A percentile compares a stretch with the other conserved stretches of the same genome.
Conservation (phyloP, 2,329 filamentous ascomycete species). For the Fusarium sp. region DNA sequence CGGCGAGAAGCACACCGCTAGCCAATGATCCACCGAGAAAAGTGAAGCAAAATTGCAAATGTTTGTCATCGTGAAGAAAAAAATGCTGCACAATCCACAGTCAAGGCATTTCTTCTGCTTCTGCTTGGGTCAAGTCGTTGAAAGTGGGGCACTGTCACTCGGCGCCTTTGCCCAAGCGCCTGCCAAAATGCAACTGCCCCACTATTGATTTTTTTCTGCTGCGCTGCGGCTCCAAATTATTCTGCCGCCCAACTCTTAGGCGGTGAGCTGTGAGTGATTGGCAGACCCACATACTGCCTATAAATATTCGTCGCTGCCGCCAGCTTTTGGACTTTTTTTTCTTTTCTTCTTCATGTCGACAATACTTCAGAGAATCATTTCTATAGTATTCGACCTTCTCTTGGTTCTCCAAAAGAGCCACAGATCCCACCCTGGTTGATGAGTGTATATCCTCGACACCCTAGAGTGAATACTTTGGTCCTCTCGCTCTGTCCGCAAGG, state of each 20-base stretch:
- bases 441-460: conserved; percentile 78
- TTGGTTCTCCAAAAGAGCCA: conserved; percentile 93
- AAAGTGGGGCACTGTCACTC: not conserved
- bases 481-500: conserved; percentile 57
- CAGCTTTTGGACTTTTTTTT: conserved; percentile 52
- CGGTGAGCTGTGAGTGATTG: conserved; percentile 46
- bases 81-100: conserved; percentile 14
- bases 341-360: conserved; percentile 69
- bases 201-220: not conserved
- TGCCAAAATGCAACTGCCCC: not conserved
- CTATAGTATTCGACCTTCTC: conserved; percentile 95
- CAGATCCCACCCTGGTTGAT: conserved; percentile 75
- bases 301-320: conserved; percentile 20
- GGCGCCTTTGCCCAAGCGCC: not conserved
- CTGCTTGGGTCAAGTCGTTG: conserved; percentile 2
- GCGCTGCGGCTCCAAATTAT: conserved; percentile 16
- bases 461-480: conserved; percentile 47
- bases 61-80: not conserved
- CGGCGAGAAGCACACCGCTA: conserved; percentile 5
- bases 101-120: not conserved
- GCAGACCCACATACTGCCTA: conserved; percentile 31
- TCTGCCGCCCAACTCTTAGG: conserved; percentile 51
- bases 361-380: conserved; percentile 89
- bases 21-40: not conserved
- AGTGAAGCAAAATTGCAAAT: not conserved